A percentile compares a stretch with the other conserved stretches of the same genome.
Evolutionary conservation across 2,329 filamentous ascomycete species (phyloP).

Genomic region (Fusarium sp.): DNA sequence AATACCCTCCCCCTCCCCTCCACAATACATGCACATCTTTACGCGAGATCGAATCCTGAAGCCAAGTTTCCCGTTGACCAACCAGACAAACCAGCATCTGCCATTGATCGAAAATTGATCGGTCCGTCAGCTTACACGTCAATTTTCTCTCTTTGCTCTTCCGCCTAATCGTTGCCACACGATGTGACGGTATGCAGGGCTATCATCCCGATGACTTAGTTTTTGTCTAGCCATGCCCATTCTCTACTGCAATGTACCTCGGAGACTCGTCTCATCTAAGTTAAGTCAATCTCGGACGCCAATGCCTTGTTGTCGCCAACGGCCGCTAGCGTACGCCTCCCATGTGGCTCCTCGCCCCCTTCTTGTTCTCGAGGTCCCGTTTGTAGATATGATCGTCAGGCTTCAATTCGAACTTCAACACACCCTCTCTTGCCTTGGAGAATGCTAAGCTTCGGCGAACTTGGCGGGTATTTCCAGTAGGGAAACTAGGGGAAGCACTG

Average conservation of each 20-base stretch:
- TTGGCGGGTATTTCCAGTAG: background rate
- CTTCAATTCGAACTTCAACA: conserved; percentile 24
- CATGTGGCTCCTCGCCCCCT: conserved; percentile 41
- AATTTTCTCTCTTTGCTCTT: conserved; percentile 10
- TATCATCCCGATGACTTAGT: conserved; percentile 9
- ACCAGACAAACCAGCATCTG: conserved; percentile 9
- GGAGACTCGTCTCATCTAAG: conserved; percentile 37
- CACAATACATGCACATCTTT: conserved; percentile 12
- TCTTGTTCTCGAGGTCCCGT: conserved; percentile 14
- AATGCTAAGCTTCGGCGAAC: conserved; percentile 24
- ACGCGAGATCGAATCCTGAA: conserved; percentile 27
- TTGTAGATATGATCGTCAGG: conserved; percentile 18
- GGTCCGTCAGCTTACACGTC: conserved; percentile 33
- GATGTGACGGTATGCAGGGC: conserved; percentile 7
- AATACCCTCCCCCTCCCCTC: conserved; percentile 22
- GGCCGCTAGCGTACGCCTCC: conserved; percentile 43
- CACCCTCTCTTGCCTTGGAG: conserved; percentile 4
- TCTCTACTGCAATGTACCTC: conserved; percentile 19
- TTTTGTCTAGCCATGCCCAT: background rate
- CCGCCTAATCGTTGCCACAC: conserved; percentile 19
- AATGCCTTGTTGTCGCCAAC: conserved; percentile 41
- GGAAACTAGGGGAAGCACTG: background rate
- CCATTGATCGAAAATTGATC: conserved; percentile 26
- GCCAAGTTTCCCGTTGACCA: conserved; percentile 7
- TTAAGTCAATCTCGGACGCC: conserved; percentile 38